These are phyloP conservation scores for Calonectria leucothoes DNA, from an alignment of 2,329 filamentous ascomycete genomes.

Conservation along the genomic window DNA sequence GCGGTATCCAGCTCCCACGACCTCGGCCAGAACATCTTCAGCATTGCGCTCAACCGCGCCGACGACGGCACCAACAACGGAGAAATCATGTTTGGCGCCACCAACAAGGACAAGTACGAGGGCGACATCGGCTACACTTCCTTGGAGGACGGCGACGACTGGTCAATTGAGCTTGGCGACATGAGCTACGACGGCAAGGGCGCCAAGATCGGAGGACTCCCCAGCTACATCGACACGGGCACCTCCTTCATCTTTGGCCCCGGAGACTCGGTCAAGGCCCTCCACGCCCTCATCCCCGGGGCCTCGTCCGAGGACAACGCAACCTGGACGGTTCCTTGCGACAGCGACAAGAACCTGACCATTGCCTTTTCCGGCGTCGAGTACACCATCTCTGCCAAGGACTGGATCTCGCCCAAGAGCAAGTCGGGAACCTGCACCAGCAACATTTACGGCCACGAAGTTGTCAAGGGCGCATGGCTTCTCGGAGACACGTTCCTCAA, in stretches of 20 bases:
- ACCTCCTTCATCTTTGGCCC: constrained; percentile 85
- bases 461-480: constrained; percentile 78
- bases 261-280: constrained; percentile 69
- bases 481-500: constrained; percentile 88
- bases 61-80: constrained; percentile 76
- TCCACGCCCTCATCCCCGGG: constrained; percentile 77
- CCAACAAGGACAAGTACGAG: constrained; percentile 74
- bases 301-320: constrained; percentile 67
- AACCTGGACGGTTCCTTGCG: constrained; percentile 80
- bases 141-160: constrained; percentile 68
- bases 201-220: constrained; percentile 64
- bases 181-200: constrained; percentile 70
- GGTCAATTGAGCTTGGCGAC: constrained; percentile 79
- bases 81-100: constrained; percentile 80
- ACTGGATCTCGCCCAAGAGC: constrained; percentile 72
- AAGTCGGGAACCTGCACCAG: constrained; percentile 69
- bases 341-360: constrained; percentile 68
- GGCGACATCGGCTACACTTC: constrained; percentile 77
- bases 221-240: constrained; percentile 85
- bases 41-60: constrained; percentile 76
- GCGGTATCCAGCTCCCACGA: constrained; percentile 66
- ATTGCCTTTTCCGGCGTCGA: constrained; percentile 76
- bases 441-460: constrained; percentile 79
- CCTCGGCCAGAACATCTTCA: constrained; percentile 74
- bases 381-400: constrained; percentile 75